phyloP scores from a whole-genome alignment of 495 filamentous ascomycete genomes.

The Podospora comata region DNA sequence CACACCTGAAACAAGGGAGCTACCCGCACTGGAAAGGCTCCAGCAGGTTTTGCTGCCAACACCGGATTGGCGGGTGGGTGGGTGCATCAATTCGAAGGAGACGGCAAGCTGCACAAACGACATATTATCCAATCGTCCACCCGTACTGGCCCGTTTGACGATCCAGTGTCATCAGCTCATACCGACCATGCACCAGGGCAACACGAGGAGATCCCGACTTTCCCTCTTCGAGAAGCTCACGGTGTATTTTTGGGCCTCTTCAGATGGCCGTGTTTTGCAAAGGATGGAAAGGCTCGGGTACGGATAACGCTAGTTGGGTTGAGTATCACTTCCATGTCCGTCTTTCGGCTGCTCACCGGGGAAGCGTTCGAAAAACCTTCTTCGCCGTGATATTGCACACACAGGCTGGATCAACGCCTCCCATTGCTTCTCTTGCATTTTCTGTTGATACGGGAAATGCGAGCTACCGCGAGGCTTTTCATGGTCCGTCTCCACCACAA shows the following conservation, averaged over 20 bases:
- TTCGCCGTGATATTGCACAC: background rate
- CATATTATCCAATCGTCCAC: slow-evolving; percentile 26
- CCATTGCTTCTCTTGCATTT: background rate
- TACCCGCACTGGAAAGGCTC: slow-evolving; percentile 19
- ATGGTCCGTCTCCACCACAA: slow-evolving; percentile 1
- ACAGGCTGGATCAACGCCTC: slow-evolving; percentile 11
- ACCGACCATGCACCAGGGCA: slow-evolving; percentile 29
- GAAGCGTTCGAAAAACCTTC: background rate
- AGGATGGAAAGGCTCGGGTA: slow-evolving; percentile 10
- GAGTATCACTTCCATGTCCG: slow-evolving; percentile 5
- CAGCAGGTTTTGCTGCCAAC: slow-evolving; percentile 16
- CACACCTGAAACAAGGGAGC: slow-evolving; percentile 37
- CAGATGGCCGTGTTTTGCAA: background rate
- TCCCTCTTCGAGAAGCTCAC: slow-evolving; percentile 17
- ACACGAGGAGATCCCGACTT: slow-evolving; percentile 29
- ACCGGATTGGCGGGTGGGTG: slow-evolving; percentile 32
- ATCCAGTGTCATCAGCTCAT: slow-evolving; percentile 26
- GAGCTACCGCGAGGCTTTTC: slow-evolving; percentile 2
- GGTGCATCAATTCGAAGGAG: slow-evolving; percentile 31
- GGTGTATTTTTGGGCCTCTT: slow-evolving; percentile 18
- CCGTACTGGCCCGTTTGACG: slow-evolving; percentile 19
- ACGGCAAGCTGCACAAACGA: slow-evolving; percentile 42
- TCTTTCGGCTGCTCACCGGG: slow-evolving; percentile 1
- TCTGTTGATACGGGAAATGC: slow-evolving; percentile 4
- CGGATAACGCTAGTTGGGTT: background rate